Evolutionary conservation across 2,329 filamentous ascomycete species (phyloP).

Genomic region (Xylariales sp.): DNA sequence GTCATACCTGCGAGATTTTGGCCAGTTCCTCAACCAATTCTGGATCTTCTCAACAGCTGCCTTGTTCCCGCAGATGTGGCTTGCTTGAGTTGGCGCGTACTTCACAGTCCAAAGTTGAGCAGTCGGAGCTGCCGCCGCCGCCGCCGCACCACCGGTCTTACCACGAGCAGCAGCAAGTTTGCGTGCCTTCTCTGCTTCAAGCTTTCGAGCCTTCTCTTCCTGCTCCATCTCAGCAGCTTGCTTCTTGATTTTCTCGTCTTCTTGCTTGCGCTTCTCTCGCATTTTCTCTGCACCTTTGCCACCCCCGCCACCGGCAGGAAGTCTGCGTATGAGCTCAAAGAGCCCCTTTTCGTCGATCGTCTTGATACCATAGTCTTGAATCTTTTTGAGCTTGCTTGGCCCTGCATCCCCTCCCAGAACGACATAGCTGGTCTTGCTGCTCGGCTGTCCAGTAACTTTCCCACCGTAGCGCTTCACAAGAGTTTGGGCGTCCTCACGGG

Average conservation of each 20-base stretch:
- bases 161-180: slow-evolving; percentile 43
- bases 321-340: slow-evolving; percentile 73
- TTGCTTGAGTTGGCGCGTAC: slow-evolving; percentile 81
- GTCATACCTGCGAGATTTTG: slow-evolving; percentile 68
- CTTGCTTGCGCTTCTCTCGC: slow-evolving; percentile 77
- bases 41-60: slow-evolving; percentile 83
- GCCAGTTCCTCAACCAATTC: slow-evolving; percentile 79
- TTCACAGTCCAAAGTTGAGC: slow-evolving; percentile 87
- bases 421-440: slow-evolving; percentile 90
- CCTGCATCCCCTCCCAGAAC: slow-evolving; percentile 89
- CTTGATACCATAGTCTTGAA: slow-evolving; percentile 72
- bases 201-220: slow-evolving; percentile 62
- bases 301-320: slow-evolving; percentile 83
- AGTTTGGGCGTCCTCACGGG: slow-evolving; percentile 77
- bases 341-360: slow-evolving; percentile 93
- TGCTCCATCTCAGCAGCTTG: slow-evolving; percentile 82
- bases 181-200: slow-evolving; percentile 49
- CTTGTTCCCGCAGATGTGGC: slow-evolving; percentile 95
- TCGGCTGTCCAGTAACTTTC: slow-evolving; percentile 80
- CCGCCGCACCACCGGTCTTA: slow-evolving; percentile 29
- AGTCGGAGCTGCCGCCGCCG: slow-evolving; percentile 39
- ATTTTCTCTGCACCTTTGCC: slow-evolving; percentile 84
- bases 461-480: slow-evolving; percentile 93
- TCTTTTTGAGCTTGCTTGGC: slow-evolving; percentile 87
- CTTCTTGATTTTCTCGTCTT: slow-evolving; percentile 75